Base-by-base conservation (phyloP, 2,329 filamentous ascomycete genomes). In the Epichloe coenophiala region DNA sequence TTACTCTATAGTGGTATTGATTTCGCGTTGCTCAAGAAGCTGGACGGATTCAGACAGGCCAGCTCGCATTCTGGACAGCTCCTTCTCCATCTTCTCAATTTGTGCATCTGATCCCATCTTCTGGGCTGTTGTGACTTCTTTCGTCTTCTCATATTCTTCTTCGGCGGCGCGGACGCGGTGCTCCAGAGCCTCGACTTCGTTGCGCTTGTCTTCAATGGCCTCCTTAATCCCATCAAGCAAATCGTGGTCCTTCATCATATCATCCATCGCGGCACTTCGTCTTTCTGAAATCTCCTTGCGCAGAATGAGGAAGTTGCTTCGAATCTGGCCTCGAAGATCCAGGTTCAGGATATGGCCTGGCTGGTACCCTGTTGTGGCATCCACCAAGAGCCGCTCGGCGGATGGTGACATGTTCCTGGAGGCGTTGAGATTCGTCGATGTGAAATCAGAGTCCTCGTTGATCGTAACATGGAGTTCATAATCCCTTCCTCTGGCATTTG, bases 81-180 rank as follows among this genome's bases (percentile, higher is more conserved):
- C 90, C 68, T 95, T 96, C 70, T 98, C 93, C 84, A 96, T 94
- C 73, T 93, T 93, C 68, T 98, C 93, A 60, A 98, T 95, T 66
- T 97, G 91, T 8, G 90, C 82, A 64, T 97, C 93, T 2, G 84
- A 88, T 7, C 83, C 84, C 64, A 91, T 80, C 70, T 94, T 94
- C 65, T 95, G 88, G 17, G 89, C 87, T 44, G 79, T 86, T 7
- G 86, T 91, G 53, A 78, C 70, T 73, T 96, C 93, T 63, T 91
- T 91, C 19, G 88, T 90, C 68, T 88, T 89, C 62, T 96, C 89
- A 63, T 95, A 94, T 64, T 96, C 90, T 61, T 95, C 88, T 64
- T 95, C 86, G 0, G 91, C 90, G 17, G 87, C 87, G 36, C 87
- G 81, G 43, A 95, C 86, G 42, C 86, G 81, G 66, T 97, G 91